phyloP scores from a whole-genome alignment of 129 eudicot genomes.

The Ambrosia artemisiifolia region DNA sequence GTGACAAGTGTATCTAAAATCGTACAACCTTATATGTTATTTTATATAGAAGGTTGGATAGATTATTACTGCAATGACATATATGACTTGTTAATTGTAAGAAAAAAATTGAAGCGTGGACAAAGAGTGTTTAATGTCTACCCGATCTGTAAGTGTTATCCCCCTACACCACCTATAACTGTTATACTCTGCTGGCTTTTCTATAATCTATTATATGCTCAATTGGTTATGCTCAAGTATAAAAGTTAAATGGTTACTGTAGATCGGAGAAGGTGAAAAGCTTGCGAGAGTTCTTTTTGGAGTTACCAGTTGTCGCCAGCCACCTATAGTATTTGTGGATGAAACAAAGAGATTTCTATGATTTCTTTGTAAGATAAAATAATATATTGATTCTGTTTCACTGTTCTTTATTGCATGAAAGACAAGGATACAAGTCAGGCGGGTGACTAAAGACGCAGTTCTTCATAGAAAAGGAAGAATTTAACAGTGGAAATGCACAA shows the following conservation, averaged over 20 bases:
- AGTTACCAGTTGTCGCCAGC: conserved; percentile 92
- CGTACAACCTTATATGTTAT: no score
- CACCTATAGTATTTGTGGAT: conserved; percentile 97
- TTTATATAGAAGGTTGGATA: no score
- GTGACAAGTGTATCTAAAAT: no score
- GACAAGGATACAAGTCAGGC: conserved; percentile 60
- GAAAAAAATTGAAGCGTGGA: no score
- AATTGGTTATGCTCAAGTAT: neutral
- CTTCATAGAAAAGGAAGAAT: conserved; percentile 99
- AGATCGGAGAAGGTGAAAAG: conserved; percentile 98
- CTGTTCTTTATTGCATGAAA: conserved; percentile 10
- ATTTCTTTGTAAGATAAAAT: neutral
- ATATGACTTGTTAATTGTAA: no score
- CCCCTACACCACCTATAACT: no score
- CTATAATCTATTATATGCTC: neutral
- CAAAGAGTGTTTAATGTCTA: no score
- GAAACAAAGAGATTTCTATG: conserved; percentile 42
- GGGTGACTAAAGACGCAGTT: conserved; percentile 94
- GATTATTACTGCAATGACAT: no score
- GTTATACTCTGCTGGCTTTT: neutral
- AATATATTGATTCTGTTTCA: neutral
- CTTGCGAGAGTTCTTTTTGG: conserved; percentile 95
- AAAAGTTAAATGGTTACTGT: conserved; percentile 26
- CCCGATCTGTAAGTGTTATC: no score
- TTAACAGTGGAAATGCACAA: conserved; percentile 78